Base-by-base conservation (phyloP, 2,329 filamentous ascomycete species). In the Monosporascus sp. region DNA sequence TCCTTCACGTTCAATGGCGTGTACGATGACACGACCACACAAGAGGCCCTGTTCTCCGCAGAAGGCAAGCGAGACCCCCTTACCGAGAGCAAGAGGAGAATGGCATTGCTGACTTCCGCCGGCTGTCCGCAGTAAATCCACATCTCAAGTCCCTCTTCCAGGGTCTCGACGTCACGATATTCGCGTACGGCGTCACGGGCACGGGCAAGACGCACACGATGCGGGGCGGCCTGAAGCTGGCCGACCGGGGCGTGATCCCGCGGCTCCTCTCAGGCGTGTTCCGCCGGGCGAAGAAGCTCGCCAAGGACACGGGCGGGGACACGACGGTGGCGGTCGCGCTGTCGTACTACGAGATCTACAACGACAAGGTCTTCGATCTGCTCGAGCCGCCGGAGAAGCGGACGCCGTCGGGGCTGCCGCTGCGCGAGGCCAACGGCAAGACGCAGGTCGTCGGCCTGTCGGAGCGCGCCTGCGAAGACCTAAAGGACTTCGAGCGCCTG, bases 151-250 rank as follows among this genome's bases (percentile, higher is more conserved):
- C 94, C 51, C 83, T 97, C 9, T 97, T 97, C 74, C 86, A 87
- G 72, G 94, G 90, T 54, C 85, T 90, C 67, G 89, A 95, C 72
- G 83, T 93, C 43, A 96, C 90, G 11, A 83, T 96, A 53, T 96
- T 97, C 67, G 91, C 92, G 27, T 96, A 97, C 68, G 92, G 92
- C 56, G 90, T 93, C 55, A 96, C 92, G 0, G 92, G 92, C 47
- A 96, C 91, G 0, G 92, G 92, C 52, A 97, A 97, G 74, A 97
- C 92, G 55, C 90, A 96, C 72, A 97, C 92, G 3, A 96, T 97
- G 91, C 86, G 92, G 59, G 92, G 92, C 60, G 92, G 92, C 39
- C 83, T 95, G 71, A 89, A 88, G 67, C 78, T 96, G 52, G 87
- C 88, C 5, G 91, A 96, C 52, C 82, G 92, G 62, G 92, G 92